Evolutionary conservation across 2,329 filamentous ascomycete species (phyloP), one percentile per base, ranked within the genome.

Genomic region (Botrytis elliptica): DNA sequence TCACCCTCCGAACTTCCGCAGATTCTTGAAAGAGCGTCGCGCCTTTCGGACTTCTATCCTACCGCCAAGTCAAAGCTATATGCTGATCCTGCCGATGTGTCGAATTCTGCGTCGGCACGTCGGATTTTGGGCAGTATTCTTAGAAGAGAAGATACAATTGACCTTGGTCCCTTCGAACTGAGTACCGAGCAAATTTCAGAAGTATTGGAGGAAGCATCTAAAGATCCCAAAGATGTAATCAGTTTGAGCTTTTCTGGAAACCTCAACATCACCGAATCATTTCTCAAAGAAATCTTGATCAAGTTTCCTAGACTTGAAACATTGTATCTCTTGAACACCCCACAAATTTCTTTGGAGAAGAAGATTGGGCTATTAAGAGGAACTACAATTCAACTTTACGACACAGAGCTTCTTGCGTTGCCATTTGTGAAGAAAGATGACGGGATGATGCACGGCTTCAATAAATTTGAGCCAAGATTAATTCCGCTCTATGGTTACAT

Each of bases 201-300:
- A 46, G n/a, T 73, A 29, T 63, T 73, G 65, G 42, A 63, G n/a
- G 44, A 52, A 46, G 10, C 33, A 52, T 52, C 36, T 29, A 25
- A 10, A 16, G 18, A 14, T n/a, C 29, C 71, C 4, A 55, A n/a
- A 8, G 71, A 18, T 33, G 40, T 73, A 10, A 7, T 25, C 42
- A 44, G 20, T 33, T 38, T 73, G 42, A 64, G 29, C 57, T 44
- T 73, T 49, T 73, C 71, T 8, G 71, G 71, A 29, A 73, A 73
- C 14, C 33, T 18, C n/a, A 57, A 70, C 33, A 44, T 73, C 22
- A 64, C 33, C 3, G 46, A 70, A 29, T 29, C 46, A 22, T 46
- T 64, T n/a, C 29, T 71, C 1, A 29, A 36, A 42, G 44, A 46
- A 40, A 33, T 73, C 8, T 44, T 71, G n/a, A n/a, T 42, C 18